Percentiles rank a stretch among this genome's conserved stretches.
These are phyloP conservation scores for Backusella mclennaniae DNA, from an alignment of 192 early-diverging fungal genomes.

Conservation along the genomic window DNA sequence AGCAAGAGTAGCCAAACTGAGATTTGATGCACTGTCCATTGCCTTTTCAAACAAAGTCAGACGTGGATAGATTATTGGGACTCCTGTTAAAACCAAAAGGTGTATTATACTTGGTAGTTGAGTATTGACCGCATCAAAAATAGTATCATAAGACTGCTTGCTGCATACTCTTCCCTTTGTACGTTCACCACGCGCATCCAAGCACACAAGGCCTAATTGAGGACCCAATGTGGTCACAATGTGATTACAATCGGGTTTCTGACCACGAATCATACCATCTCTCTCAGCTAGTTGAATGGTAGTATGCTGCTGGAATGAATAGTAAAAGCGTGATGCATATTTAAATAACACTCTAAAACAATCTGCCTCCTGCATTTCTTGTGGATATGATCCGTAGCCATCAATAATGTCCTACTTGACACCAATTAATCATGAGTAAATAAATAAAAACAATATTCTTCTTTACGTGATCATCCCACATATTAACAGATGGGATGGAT, in stretches of 20 bases:
- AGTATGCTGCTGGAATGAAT: slow-evolving; percentile 78
- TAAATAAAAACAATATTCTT: not conserved
- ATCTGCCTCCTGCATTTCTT: slow-evolving; percentile 60
- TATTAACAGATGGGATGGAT: slow-evolving; percentile 66
- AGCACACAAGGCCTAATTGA: slow-evolving; percentile 55
- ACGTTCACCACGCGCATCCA: slow-evolving; percentile 78
- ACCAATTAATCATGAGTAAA: not conserved
- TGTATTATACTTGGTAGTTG: slow-evolving; percentile 45
- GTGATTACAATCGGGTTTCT: slow-evolving; percentile 34
- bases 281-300: slow-evolving; percentile 43
- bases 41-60: slow-evolving; percentile 64
- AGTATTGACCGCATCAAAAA: slow-evolving; percentile 42
- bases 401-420: slow-evolving; percentile 60
- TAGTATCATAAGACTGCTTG: slow-evolving; percentile 53
- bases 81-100: slow-evolving; percentile 68
- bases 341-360: slow-evolving; percentile 58
- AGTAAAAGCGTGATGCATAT: slow-evolving; percentile 69
- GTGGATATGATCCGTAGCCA: slow-evolving; percentile 79
- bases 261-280: slow-evolving; percentile 32
- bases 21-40: slow-evolving; percentile 46
- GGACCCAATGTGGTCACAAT: slow-evolving; percentile 67
- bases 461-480: slow-evolving; percentile 75
- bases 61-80: slow-evolving; percentile 75
- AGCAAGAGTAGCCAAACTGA: slow-evolving; percentile 20
- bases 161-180: slow-evolving; percentile 55